Conservation (phyloP, 2,329 filamentous ascomycete genomes). For the Cladophialophora carrionii region DNA sequence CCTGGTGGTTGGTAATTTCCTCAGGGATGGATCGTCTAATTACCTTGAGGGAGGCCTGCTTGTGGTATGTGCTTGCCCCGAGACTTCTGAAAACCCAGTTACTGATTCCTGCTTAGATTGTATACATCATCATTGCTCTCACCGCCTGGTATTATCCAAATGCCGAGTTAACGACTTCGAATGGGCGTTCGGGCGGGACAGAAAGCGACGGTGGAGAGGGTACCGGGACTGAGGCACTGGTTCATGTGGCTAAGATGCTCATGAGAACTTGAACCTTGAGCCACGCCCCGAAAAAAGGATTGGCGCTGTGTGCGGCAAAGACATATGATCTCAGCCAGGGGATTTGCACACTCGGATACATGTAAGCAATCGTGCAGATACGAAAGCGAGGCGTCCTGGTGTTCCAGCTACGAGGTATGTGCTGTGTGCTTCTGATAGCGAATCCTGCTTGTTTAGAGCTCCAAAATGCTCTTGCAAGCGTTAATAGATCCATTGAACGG, state of each 20-base stretch:
- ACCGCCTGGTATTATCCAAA: slow-evolving; percentile 65
- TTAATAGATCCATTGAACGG: neutral
- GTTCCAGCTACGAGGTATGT: neutral
- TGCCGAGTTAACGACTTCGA: slow-evolving; percentile 42
- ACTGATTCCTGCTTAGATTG: slow-evolving; percentile 40
- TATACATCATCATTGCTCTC: slow-evolving; percentile 66
- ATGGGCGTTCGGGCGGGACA: slow-evolving; percentile 21
- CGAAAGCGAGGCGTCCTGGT: slow-evolving; percentile 21
- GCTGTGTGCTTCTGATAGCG: neutral
- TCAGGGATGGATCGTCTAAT: slow-evolving; percentile 85
- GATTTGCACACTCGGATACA: neutral
- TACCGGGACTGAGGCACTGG: slow-evolving; percentile 21
- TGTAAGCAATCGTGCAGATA: slow-evolving; percentile 9
- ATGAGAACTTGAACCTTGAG: slow-evolving; percentile 18
- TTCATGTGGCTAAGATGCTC: slow-evolving; percentile 25
- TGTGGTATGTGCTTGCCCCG: slow-evolving; percentile 54
- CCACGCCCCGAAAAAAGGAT: neutral
- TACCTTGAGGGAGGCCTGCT: slow-evolving; percentile 86
- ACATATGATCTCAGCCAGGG: neutral
- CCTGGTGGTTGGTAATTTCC: slow-evolving; percentile 82
- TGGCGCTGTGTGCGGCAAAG: neutral
- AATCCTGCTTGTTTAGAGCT: slow-evolving; percentile 1
- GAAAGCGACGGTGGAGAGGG: slow-evolving; percentile 17
- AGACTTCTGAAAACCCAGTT: neutral
- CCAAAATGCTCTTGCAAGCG: neutral